Conservation (phyloP, 106 monocot species). For the Hemerocallis citrina region DNA sequence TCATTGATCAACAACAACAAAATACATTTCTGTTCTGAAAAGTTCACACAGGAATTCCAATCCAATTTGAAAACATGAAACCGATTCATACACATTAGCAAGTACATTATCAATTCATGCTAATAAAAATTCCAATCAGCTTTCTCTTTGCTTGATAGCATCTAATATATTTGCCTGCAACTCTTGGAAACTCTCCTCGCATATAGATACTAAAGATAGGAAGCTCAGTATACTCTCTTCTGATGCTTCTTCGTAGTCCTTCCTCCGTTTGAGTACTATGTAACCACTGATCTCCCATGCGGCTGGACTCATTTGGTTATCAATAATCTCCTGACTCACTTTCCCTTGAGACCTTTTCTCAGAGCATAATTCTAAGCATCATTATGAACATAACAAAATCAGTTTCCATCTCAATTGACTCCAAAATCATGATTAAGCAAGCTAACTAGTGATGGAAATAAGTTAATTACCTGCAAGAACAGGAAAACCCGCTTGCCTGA, state of each 20-base stretch:
- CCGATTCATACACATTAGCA: too few relatives aligned
- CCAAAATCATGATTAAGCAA: not conserved
- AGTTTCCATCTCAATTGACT: too few relatives aligned
- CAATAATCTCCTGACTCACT: constrained; percentile 71
- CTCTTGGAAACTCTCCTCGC: constrained; percentile 69
- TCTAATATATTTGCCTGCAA: constrained; percentile 56
- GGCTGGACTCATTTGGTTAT: constrained; percentile 77
- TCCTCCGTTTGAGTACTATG: constrained; percentile 80
- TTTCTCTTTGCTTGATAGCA: too few relatives aligned
- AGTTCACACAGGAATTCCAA: too few relatives aligned
- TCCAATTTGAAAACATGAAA: too few relatives aligned
- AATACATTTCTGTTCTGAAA: too few relatives aligned
- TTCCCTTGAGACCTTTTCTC: constrained; percentile 90
- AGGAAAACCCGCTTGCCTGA: constrained; percentile 57
- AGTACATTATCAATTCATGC: too few relatives aligned
- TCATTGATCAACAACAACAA: too few relatives aligned
- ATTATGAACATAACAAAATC: not conserved
- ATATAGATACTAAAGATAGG: constrained; percentile 75
- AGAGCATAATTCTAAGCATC: constrained; percentile 63
- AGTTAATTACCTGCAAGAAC: constrained; percentile 72
- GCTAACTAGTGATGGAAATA: not conserved
- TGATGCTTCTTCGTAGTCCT: constrained; percentile 73
- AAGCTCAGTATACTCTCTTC: constrained; percentile 71
- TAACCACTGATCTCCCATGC: constrained; percentile 95
- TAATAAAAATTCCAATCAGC: too few relatives aligned